Conservation (phyloP, 495 filamentous ascomycete species). For the Penicillium cosmopolitanum region DNA sequence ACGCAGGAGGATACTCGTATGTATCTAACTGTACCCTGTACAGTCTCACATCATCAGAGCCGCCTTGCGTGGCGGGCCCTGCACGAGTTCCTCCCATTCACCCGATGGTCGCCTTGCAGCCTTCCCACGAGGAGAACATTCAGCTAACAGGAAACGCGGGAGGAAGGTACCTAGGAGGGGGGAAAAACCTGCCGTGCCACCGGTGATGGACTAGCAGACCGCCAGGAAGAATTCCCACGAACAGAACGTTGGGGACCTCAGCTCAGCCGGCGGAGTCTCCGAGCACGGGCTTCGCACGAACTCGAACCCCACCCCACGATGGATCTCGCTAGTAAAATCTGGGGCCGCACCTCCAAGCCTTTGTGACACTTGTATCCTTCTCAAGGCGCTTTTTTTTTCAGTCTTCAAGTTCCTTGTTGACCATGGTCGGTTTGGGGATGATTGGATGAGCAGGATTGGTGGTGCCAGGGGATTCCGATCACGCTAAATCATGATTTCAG, state of each 20-base stretch:
- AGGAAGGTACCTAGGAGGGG: neutral
- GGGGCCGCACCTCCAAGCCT: constrained; percentile 33
- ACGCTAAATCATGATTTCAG: constrained; percentile 14
- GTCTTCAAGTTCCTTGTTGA: constrained; percentile 1
- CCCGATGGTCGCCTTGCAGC: constrained; percentile 10
- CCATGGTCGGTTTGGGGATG: neutral
- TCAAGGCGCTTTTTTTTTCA: constrained; percentile 3
- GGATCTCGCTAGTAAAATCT: constrained; percentile 38
- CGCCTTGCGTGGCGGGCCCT: constrained; percentile 12
- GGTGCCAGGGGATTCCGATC: constrained; percentile 3
- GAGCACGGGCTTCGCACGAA: constrained; percentile 27
- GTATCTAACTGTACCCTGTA: neutral
- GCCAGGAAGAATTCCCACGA: constrained; percentile 1
- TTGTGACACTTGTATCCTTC: constrained; percentile 15
- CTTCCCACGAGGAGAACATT: constrained; percentile 11
- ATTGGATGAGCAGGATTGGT: neutral
- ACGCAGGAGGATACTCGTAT: neutral
- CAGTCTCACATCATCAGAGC: constrained; percentile 7
- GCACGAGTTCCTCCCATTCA: constrained; percentile 8
- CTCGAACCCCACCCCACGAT: constrained; percentile 29
- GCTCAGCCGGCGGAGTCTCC: constrained; percentile 14
- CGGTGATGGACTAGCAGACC: neutral
- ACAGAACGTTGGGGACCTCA: constrained; percentile 8
- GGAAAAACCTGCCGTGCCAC: neutral
- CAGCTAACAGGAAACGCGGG: neutral